Evolutionary conservation across 495 filamentous ascomycete species (phyloP).

Genomic region (Aspergillus coremiiformis): DNA sequence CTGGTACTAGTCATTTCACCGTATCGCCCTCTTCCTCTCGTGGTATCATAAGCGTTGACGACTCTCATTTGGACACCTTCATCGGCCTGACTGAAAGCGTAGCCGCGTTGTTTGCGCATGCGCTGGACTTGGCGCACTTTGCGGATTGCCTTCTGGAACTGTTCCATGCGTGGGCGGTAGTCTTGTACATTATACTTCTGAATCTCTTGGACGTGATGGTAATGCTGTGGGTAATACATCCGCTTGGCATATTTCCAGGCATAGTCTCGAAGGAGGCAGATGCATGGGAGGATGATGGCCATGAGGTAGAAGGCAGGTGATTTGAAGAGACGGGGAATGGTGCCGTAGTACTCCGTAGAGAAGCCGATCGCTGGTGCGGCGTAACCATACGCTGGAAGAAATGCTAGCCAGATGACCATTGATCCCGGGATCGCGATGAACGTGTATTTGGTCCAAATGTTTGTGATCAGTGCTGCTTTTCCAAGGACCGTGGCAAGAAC

Average conservation of each 20-base stretch:
- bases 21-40: conserved; percentile 79
- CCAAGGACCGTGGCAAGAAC: conserved; percentile 87
- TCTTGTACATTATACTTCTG: conserved; percentile 99
- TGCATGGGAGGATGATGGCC: conserved; percentile 65
- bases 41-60: conserved; percentile 96
- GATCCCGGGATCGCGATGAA: conserved; percentile 93
- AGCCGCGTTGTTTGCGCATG: conserved; percentile 98
- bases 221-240: conserved; percentile 92
- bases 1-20: conserved; percentile 90
- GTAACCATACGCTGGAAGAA: conserved; percentile 83
- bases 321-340: conserved; percentile 71
- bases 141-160: conserved; percentile 98
- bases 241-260: conserved; percentile 80
- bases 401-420: conserved; percentile 83
- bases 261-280: conserved; percentile 88
- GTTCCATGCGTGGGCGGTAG: conserved; percentile 97
- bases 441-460: conserved; percentile 98
- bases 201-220: conserved; percentile 99
- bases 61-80: conserved; percentile 76
- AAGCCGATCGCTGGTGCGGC: conserved; percentile 81
- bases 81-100: conserved; percentile 96
- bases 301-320: conserved; percentile 88
- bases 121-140: conserved; percentile 98
- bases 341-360: conserved; percentile 77
- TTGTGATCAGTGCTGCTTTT: conserved; percentile 91